Base-by-base conservation (phyloP, 805 yeast species). In the Kregervanrija pseudodelftensis region DNA sequence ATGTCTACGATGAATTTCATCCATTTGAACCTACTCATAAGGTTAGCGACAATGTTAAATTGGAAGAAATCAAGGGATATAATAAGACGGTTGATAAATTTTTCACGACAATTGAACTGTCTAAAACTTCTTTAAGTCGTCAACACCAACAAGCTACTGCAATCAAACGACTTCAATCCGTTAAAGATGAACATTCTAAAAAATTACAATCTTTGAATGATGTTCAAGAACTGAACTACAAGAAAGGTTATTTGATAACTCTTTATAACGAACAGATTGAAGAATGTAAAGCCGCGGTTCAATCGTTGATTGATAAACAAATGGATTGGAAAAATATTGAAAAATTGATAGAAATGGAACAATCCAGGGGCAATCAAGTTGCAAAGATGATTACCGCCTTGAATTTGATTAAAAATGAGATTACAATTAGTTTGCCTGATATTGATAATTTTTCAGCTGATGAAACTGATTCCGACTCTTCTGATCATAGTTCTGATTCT, bases 251-350 rank as follows among this genome's bases (percentile, higher is more conserved):
- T 49, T 67, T 84, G 4, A 80, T 91, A 30, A 82, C 85, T 49
- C 66, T 73, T 33, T 72, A 84, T 59, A 83, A 91, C 4, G 79
- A 79, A 28, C 53, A 77, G 22, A 88, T 90, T 5, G 93, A 84
- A 41, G 76, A 77, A 13, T 88, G 93, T 40, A 82, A 77, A 47
- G 62, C 59, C 8, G 81, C 85, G 2, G 85, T 91, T 4, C 83
- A 81, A 47, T 66, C 69, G 1, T 65, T 88, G 44, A 49, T 89
- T 4, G 80, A 82, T 45, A 93, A 86, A 57, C 90, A 86, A 50
- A 86, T 88, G 87, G 97, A 91, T 60, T 91, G 99, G 99, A 76
- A 77, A 37, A 83, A 87, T 48, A 90, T 90, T 49, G 96, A 85
- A 58, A 79, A 80, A 49, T 64, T 84, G 46, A 80, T 91, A 42